Base-by-base conservation (phyloP, 495 filamentous ascomycete species). In the Penicillium paxilli region DNA sequence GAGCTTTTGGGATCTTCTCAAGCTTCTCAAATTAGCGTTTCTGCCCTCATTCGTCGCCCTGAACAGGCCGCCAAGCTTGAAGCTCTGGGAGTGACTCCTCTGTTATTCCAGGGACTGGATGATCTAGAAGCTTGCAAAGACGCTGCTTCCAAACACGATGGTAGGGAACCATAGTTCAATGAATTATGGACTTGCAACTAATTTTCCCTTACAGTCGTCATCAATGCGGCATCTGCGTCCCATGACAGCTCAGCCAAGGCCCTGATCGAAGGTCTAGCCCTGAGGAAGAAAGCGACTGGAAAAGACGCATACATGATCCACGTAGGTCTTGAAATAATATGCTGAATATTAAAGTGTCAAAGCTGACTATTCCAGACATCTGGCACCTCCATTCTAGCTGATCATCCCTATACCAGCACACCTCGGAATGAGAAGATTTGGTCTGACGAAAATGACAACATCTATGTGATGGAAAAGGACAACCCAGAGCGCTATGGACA, bases 341-440 rank as follows among this genome's bases (percentile, higher is more conserved):
- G n/a, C 14, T 4, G 33, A 6, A 3, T 37, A n/a, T 7, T 6
- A 16, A 10, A 35, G 7, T 5, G 6, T 19, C 8, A 14, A 20
- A 37, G 7, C 30, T 49, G 19, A 49, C 1, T 11, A 24, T 16
- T 79, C 16, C 69, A 79, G 48, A 79, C 72, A n/a, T 74, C 76
- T 5, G 77, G 79, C n/a, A 75, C 72, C 0, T 80, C 78, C 5
- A 79, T 77, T 58, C 21, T 83, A 1, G 68, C 58, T 22, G 75
- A 80, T 59, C 67, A 65, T 23, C 78, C 77, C 9, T 62, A 78
- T 26, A 64, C 72, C 2, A 52, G 53, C 14, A 26, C 8, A 1
- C 72, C 68, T 40, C 44, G 53, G 3, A 70, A 75, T 44, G 32
- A 23, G 2, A 65, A 60, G 28, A 58, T 64, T 23, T 78, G 78